Percentiles rank a stretch among this genome's conserved stretches.
phyloP scores from a whole-genome alignment of 495 filamentous ascomycete species.

The Daldinia concentrica region DNA sequence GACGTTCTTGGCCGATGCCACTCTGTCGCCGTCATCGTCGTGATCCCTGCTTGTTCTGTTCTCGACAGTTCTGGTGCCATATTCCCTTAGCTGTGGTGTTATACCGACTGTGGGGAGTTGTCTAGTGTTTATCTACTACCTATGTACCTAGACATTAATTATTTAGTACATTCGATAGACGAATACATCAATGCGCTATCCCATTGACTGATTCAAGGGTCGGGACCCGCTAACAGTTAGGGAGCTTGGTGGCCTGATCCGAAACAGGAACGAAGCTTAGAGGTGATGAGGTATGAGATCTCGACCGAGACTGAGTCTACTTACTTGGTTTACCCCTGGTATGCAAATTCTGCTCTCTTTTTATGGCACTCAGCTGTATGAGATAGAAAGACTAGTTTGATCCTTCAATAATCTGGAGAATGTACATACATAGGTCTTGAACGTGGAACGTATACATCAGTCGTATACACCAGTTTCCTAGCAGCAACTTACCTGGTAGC shows the following conservation, averaged over 20 bases:
- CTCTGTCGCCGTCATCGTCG: conserved; percentile 9
- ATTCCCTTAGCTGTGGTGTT: conserved; percentile 12
- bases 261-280: conserved; percentile 11
- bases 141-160: background rate
- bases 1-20: conserved; percentile 25
- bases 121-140: no score
- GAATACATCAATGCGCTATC: background rate
- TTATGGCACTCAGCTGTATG: background rate
- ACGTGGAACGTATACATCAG: conserved; percentile 9
- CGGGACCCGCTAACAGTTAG: background rate
- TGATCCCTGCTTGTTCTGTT: conserved; percentile 23
- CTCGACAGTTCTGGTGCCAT: conserved; percentile 27
- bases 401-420: background rate
- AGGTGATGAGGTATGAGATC: background rate
- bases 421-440: background rate
- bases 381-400: conserved; percentile 1
- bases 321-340: background rate
- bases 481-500: background rate
- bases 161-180: conserved; percentile 1
- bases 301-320: conserved; percentile 1
- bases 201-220: background rate
- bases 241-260: conserved; percentile 21
- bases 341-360: background rate
- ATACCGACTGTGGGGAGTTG: conserved; percentile 20
- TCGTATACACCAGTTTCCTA: conserved; percentile 8